Evolutionary conservation across 2,329 filamentous ascomycete species (phyloP).

Genomic region (Beauveria sp.): DNA sequence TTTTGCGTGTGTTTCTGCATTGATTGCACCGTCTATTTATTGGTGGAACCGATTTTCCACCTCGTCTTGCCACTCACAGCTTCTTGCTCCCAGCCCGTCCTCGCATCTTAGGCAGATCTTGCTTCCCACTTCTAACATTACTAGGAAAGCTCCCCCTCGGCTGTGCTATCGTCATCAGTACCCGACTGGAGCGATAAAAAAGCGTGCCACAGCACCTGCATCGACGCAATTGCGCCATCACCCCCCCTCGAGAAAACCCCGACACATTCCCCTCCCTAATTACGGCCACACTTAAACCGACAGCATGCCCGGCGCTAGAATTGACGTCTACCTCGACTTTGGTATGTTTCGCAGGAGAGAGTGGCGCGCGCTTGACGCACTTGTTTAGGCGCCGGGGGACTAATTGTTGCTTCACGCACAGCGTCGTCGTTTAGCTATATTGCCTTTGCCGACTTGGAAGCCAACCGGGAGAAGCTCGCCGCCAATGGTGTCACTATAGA

Average conservation of each 20-base stretch:
- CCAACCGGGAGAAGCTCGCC: constrained; percentile 45
- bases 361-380: neutral
- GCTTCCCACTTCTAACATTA: neutral
- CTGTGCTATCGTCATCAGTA: neutral
- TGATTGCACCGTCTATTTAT: too few species aligned
- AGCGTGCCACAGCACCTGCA: neutral
- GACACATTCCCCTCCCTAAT: neutral
- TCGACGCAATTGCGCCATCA: neutral
- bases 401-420: constrained; percentile 23
- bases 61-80: neutral
- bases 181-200: neutral
- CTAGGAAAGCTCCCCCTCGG: neutral
- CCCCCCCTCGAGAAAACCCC: neutral
- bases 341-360: constrained; percentile 35
- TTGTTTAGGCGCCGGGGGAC: neutral
- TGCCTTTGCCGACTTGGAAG: constrained; percentile 48
- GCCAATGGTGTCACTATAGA: constrained; percentile 57
- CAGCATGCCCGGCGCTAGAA: constrained; percentile 51
- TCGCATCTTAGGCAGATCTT: neutral
- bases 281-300: neutral
- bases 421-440: constrained; percentile 59
- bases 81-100: too few species aligned
- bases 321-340: constrained; percentile 61
- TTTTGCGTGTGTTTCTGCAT: neutral
- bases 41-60: too few species aligned